Base-by-base conservation (phyloP, 1,284 basidiomycete species). In the Heterobasidion occidentale region DNA sequence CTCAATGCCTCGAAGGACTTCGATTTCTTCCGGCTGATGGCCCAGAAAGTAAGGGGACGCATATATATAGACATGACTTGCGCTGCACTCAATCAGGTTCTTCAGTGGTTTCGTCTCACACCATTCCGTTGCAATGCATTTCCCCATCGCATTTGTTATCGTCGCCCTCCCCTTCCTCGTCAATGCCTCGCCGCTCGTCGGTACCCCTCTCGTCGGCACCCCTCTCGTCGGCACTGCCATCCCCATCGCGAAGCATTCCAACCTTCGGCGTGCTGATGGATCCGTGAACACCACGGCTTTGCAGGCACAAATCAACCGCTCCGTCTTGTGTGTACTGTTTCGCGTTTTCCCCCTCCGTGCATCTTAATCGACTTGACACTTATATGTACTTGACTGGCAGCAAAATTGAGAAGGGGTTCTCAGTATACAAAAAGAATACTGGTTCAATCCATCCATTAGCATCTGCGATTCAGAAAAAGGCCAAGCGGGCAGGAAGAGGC, bases 111-210 rank as follows among this genome's bases (percentile, higher is more conserved):
- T n/a, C n/a, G 38, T n/a, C 12, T 48, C 46, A 12, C 11, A 11
- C 46, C 11, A 6, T 19, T 33, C 27, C 46, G n/a, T 48, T 33
- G 17, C 11, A 17, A 65, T 67, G 65, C 54, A 56, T 27, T 47
- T 65, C 55, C 46, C 57, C 36, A 19, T 44, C 36, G 48, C 59
- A 35, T 51, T 64, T 48, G 49, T 60, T 27, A 35, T 64, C 38
- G 56, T 57, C 27, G 51, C 55, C 14, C 57, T 66, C 34, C 53
- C 56, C 19, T 35, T 63, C 45, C 53, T 63, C 17, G 27, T 55
- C 14, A 44, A 36, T 14, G 60, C 60, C 34, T 46, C 54, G 52
- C 61, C 65, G 27, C 52, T 60, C 11, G n/a, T 34, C 27, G 46
- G 20, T 46, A 14, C 48, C 15, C 14, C 42, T 45, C 12, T 17